Conservation (phyloP, 345 rosid species). For the Populus pruinosa region DNA sequence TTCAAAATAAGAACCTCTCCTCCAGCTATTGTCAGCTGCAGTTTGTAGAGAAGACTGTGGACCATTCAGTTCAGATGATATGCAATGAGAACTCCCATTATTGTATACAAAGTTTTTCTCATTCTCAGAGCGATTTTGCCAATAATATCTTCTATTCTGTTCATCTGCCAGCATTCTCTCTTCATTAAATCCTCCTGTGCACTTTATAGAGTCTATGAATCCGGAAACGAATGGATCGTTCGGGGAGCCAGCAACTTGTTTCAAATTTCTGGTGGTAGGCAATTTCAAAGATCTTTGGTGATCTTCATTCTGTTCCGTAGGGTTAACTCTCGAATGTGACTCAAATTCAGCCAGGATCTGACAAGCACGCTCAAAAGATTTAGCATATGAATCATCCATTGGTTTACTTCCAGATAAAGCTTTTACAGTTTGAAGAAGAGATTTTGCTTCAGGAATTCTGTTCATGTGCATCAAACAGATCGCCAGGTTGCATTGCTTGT, state of each 20-base stretch:
- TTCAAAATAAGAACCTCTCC: slow-evolving; percentile 24
- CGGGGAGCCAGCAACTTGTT: background rate
- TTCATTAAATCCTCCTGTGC: background rate
- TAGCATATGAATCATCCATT: slow-evolving; percentile 58
- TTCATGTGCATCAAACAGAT: slow-evolving; percentile 70
- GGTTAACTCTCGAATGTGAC: slow-evolving; percentile 14
- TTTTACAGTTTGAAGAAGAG: slow-evolving; percentile 50
- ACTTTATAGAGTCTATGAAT: background rate
- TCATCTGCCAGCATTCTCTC: slow-evolving; percentile 4
- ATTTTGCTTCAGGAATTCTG: slow-evolving; percentile 62
- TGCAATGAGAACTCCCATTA: slow-evolving; percentile 11
- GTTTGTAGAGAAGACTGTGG: background rate
- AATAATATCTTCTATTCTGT: background rate
- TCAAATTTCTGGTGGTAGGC: slow-evolving; percentile 4
- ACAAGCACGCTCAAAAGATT: slow-evolving; percentile 63
- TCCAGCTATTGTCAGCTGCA: slow-evolving; percentile 8
- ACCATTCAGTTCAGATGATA: slow-evolving; percentile 11
- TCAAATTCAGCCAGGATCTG: slow-evolving; percentile 49
- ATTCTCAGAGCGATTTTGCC: background rate
- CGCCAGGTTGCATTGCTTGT: slow-evolving; percentile 73
- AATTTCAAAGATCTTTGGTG: slow-evolving; percentile 1
- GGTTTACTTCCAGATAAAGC: slow-evolving; percentile 29
- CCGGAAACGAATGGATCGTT: background rate
- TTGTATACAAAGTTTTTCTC: slow-evolving; percentile 13
- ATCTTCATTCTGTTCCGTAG: slow-evolving; percentile 10